Conservation (phyloP, 768 basidiomycete species). For the Mrakia frigida region DNA sequence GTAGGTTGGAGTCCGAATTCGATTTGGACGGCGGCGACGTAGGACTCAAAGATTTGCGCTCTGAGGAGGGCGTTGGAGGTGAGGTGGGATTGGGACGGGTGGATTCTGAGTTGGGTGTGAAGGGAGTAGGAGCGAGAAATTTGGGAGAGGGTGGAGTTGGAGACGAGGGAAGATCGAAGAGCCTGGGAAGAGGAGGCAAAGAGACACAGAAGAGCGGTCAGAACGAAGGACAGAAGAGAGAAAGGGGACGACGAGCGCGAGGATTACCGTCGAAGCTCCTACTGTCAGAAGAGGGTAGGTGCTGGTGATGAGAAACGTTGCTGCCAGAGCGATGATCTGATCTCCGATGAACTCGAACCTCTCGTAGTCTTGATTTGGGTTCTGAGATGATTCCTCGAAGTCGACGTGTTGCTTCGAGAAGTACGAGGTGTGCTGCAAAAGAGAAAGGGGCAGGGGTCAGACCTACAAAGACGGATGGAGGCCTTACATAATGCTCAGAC, state of each 20-base stretch:
- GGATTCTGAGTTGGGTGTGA: background rate
- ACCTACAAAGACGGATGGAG: no score
- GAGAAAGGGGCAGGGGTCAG: background rate
- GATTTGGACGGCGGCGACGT: background rate
- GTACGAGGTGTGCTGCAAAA: background rate
- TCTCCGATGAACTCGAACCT: conserved; percentile 2
- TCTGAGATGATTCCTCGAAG: background rate
- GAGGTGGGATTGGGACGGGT: background rate
- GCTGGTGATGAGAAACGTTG: conserved; percentile 1
- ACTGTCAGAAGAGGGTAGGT: conserved; percentile 2
- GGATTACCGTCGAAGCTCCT: background rate
- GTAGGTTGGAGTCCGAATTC: background rate
- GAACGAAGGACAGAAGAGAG: background rate
- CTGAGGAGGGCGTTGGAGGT: background rate
- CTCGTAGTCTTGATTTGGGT: background rate
- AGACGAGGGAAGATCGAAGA: background rate
- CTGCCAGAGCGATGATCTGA: conserved; percentile 7
- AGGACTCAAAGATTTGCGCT: conserved; percentile 11
- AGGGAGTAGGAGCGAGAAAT: conserved; percentile 10
- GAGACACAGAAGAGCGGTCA: background rate
- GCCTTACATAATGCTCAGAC: no score
- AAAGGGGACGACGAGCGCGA: background rate
- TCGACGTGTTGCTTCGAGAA: background rate
- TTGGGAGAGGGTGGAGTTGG: conserved; percentile 14
- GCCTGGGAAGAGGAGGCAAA: background rate